phyloP scores from a whole-genome alignment of 768 basidiomycete genomes.

The Pleurotus tuoliensis region DNA sequence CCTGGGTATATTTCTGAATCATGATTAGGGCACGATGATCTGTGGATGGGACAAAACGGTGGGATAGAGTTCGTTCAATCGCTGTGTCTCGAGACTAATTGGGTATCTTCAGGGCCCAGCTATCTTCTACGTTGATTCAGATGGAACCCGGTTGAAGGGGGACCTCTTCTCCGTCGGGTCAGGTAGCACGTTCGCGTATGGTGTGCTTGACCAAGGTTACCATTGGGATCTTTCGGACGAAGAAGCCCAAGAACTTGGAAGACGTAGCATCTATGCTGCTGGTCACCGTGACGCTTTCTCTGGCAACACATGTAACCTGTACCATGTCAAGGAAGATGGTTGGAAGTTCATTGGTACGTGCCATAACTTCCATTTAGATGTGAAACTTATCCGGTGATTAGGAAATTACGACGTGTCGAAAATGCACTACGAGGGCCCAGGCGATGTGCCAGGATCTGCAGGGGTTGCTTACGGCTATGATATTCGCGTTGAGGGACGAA shows the following conservation, averaged over 20 bases:
- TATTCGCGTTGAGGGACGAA: constrained; percentile 56
- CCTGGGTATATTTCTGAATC: neutral
- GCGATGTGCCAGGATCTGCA: constrained; percentile 57
- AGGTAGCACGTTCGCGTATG: constrained; percentile 98
- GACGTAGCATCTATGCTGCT: constrained; percentile 93
- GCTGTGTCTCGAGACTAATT: neutral
- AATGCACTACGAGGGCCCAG: constrained; percentile 88
- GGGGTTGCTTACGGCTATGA: constrained; percentile 81
- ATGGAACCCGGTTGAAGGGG: constrained; percentile 92
- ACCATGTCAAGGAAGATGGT: constrained; percentile 90
- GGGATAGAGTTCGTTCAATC: constrained; percentile 19
- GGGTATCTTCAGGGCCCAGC: constrained; percentile 66
- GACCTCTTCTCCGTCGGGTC: constrained; percentile 99
- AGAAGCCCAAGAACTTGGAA: constrained; percentile 91
- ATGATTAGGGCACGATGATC: constrained; percentile 93
- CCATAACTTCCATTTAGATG: neutral
- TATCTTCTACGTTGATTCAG: constrained; percentile 96
- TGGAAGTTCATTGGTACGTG: constrained; percentile 92
- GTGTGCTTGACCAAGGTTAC: constrained; percentile 95
- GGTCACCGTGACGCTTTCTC: constrained; percentile 96
- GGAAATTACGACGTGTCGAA: constrained; percentile 91
- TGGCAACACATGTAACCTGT: constrained; percentile 94
- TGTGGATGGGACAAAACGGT: constrained; percentile 99
- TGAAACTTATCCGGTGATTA: constrained; percentile 25
- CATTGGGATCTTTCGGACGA: constrained; percentile 89